These are phyloP conservation scores for Diaporthe amygdali DNA, from an alignment of 2,329 filamentous ascomycete species.

Conservation along the genomic window DNA sequence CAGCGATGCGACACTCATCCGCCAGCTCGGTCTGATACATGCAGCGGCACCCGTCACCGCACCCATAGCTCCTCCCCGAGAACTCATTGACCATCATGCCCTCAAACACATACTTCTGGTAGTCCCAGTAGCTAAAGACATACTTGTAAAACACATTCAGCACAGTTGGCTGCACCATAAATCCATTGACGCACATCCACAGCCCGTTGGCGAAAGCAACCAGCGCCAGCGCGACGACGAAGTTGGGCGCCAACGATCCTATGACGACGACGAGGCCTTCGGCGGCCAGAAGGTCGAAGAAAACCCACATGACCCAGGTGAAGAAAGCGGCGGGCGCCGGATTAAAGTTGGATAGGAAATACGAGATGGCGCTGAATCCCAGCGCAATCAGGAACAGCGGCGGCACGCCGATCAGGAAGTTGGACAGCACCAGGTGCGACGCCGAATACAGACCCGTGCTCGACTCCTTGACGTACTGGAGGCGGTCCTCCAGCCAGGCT, in stretches of 20 bases:
- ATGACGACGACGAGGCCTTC: conserved; percentile 83
- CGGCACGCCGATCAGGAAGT: conserved; percentile 82
- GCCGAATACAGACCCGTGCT: conserved; percentile 83
- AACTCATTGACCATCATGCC: conserved; percentile 97
- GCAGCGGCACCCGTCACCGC: conserved; percentile 63
- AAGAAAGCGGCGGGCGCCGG: conserved; percentile 71
- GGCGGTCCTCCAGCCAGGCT: conserved; percentile 79
- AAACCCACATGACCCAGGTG: conserved; percentile 82
- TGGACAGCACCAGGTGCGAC: conserved; percentile 73
- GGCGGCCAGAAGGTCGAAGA: conserved; percentile 81
- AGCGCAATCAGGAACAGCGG: conserved; percentile 81
- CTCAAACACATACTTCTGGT: conserved; percentile 85
- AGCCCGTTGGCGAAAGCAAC: conserved; percentile 87
- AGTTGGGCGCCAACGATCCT: conserved; percentile 74
- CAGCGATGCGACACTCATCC: conserved; percentile 71
- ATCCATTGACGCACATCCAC: conserved; percentile 88
- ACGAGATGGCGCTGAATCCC: conserved; percentile 76
- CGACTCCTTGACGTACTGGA: conserved; percentile 76
- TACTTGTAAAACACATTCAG: conserved; percentile 88
- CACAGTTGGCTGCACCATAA: conserved; percentile 74
- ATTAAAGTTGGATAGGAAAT: conserved; percentile 81
- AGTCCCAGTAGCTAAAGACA: conserved; percentile 88
- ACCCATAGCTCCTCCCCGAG: conserved; percentile 65
- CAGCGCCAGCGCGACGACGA: conserved; percentile 79
- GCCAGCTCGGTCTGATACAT: conserved; percentile 71